phyloP scores from a whole-genome alignment of 2,329 filamentous ascomycete genomes.

The Aureobasidium lini region DNA sequence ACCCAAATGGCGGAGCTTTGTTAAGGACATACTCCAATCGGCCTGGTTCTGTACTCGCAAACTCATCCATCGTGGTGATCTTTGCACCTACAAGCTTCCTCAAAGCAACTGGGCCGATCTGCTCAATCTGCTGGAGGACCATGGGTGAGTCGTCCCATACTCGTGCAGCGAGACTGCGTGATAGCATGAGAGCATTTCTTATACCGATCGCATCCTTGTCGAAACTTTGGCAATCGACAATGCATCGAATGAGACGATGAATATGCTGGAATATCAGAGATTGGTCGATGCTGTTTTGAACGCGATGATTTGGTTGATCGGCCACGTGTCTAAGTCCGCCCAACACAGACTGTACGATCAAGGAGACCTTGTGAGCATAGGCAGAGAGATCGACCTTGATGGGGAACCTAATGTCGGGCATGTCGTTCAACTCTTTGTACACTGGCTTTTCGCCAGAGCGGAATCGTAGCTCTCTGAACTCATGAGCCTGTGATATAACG shows the following conservation, averaged over 20 bases:
- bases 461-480: constrained; percentile 67
- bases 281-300: constrained; percentile 55
- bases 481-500: constrained; percentile 57
- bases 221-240: constrained; percentile 64
- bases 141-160: constrained; percentile 76
- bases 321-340: constrained; percentile 56
- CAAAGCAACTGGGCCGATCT: constrained; percentile 67
- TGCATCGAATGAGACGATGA: constrained; percentile 63
- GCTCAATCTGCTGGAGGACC: constrained; percentile 75
- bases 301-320: constrained; percentile 49
- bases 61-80: constrained; percentile 62
- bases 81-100: constrained; percentile 65
- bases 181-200: constrained; percentile 65
- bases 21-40: constrained; percentile 70
- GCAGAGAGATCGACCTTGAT: constrained; percentile 60
- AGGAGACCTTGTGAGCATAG: constrained; percentile 65
- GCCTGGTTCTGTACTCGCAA: constrained; percentile 59
- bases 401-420: constrained; percentile 59
- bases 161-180: constrained; percentile 65
- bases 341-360: constrained; percentile 70
- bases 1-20: constrained; percentile 76
- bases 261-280: constrained; percentile 58
- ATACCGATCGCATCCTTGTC: constrained; percentile 59
- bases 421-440: constrained; percentile 67
- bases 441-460: constrained; percentile 60